Base-by-base conservation (phyloP, 2,329 filamentous ascomycete species). In the Phaeosphaeria sp. region DNA sequence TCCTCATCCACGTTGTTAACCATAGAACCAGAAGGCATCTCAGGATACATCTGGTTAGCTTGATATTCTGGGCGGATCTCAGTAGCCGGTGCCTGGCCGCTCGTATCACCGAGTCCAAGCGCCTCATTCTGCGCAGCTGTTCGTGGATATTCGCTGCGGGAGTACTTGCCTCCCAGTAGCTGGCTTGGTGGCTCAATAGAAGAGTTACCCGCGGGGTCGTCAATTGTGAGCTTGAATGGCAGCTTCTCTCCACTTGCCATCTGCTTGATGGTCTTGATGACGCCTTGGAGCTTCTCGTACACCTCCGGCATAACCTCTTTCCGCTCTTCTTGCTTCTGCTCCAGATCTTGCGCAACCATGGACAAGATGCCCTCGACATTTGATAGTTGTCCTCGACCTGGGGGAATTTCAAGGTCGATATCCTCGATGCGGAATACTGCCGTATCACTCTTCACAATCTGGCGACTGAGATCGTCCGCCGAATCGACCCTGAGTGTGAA, bases 201-300 rank as follows among this genome's bases (percentile, higher is more conserved):
- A 2, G 93, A 97, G 83, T 99, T 99, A 53, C 95, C 95, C 0
- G 93, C 91, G 2, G 92, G 91, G 75, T 99, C 95, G 74, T 99
- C 93, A 48, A 97, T 83, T 42, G 87, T 90, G 49, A 99, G 80
- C 50, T 92, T 90, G 84, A 99, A 97, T 22, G 95, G 95, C 74
- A 96, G 93, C 6, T 84, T 84, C 25, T 89, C 84, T 49, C 93
- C 91, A 2, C 86, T 85, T 9, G 96, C 79, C 88, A 98, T 97
- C 54, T 89, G 86, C 57, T 87, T 85, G 15, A 93, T 85, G 66
- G 88, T 90, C 45, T 85, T 77, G 59, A 98, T 89, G 51, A 98
- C 86, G 49, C 87, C 87, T 60, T 89, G 87, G 21, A 99, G 83
- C 76, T 96, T 93, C 56, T 86, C 83, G 71, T 89, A 89, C 0